These are phyloP conservation scores for Penicillium sp. DNA, from an alignment of 2,329 filamentous ascomycete species.

Conservation along the genomic window DNA sequence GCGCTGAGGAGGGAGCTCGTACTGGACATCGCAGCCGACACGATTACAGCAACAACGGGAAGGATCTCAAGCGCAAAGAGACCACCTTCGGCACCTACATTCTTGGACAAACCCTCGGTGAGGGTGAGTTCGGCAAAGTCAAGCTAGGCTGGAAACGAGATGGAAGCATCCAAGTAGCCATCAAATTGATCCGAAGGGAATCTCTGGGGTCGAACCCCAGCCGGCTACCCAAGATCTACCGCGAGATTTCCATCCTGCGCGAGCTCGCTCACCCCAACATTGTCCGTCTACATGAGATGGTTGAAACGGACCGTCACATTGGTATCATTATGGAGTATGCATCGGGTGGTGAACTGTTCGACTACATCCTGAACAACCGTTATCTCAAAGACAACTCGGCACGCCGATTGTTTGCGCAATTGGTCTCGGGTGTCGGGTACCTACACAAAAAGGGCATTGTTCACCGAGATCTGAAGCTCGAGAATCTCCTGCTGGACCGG, in stretches of 20 bases:
- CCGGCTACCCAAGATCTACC: slow-evolving; percentile 93
- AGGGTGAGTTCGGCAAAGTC: slow-evolving; percentile 98
- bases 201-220: slow-evolving; percentile 86
- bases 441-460: slow-evolving; percentile 99
- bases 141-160: slow-evolving; percentile 98
- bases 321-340: slow-evolving; percentile 98
- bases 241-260: slow-evolving; percentile 89
- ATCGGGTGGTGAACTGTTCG: slow-evolving; percentile 95
- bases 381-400: slow-evolving; percentile 95
- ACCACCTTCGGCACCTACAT: slow-evolving; percentile 96
- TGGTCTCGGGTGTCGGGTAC: slow-evolving; percentile 96
- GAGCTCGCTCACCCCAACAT: slow-evolving; percentile 95
- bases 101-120: slow-evolving; percentile 91
- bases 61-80: slow-evolving; percentile 72
- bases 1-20: slow-evolving; percentile 52
- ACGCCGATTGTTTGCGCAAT: slow-evolving; percentile 88
- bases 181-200: slow-evolving; percentile 96
- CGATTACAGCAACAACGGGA: slow-evolving; percentile 62
- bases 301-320: slow-evolving; percentile 95
- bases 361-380: slow-evolving; percentile 95
- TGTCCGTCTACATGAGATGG: slow-evolving; percentile 96
- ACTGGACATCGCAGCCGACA: slow-evolving; percentile 56
- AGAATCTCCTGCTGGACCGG: slow-evolving; percentile 91
- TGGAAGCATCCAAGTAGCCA: slow-evolving; percentile 90
- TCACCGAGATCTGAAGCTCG: slow-evolving; percentile 93